Evolutionary conservation across 768 basidiomycete genomes (phyloP).

Genomic region (Tylopilus cervinicoccineus): DNA sequence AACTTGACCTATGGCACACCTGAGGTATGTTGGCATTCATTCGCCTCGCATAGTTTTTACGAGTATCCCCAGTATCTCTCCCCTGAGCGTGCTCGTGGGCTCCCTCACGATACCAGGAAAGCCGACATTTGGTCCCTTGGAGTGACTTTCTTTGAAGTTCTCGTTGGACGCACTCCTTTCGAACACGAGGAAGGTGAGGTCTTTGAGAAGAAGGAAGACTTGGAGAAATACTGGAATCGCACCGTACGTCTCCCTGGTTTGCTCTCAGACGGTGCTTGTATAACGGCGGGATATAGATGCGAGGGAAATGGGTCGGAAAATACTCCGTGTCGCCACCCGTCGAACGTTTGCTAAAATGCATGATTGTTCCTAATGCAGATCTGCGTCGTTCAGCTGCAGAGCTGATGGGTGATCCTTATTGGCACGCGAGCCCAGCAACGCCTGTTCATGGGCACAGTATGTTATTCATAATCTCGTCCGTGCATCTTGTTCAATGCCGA

Average conservation of each 20-base stretch:
- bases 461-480: conserved; percentile 24
- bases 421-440: conserved; percentile 39
- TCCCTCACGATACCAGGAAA: conserved; percentile 90
- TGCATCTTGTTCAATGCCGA: not conserved
- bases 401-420: conserved; percentile 65
- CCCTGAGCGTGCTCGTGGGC: conserved; percentile 85
- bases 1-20: conserved; percentile 89
- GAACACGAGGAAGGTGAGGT: conserved; percentile 77
- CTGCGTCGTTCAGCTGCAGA: conserved; percentile 67
- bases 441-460: conserved; percentile 38
- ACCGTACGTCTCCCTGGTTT: conserved; percentile 46
- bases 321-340: conserved; percentile 57
- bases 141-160: conserved; percentile 91
- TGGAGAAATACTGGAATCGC: conserved; percentile 83
- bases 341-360: conserved; percentile 67
- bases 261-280: not conserved
- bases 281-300: conserved; percentile 39
- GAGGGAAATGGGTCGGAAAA: conserved; percentile 81
- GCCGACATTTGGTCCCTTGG: conserved; percentile 86
- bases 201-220: conserved; percentile 71
- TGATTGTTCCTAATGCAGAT: conserved; percentile 82
- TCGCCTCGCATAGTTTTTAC: not conserved
- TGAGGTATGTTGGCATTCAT: conserved; percentile 48
- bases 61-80: conserved; percentile 68
- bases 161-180: conserved; percentile 90